Base-by-base conservation (phyloP, 2,329 filamentous ascomycete species). In the Shiraia bambusicola region DNA sequence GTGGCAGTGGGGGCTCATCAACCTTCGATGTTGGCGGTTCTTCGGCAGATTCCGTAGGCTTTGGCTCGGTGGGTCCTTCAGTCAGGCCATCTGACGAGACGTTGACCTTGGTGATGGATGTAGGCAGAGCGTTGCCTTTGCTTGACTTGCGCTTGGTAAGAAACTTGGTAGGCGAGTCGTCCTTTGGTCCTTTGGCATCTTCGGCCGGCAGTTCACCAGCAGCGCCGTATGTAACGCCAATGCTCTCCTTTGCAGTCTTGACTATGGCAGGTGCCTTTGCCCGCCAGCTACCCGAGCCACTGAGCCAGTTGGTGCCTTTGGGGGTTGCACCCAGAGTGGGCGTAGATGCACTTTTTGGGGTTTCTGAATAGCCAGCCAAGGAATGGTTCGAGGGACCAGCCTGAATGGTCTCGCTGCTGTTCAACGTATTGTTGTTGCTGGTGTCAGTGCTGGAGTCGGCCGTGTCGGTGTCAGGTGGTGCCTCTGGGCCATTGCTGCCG, bases 261-360 rank as follows among this genome's bases (percentile, higher is more conserved):
- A 73, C 72, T 7, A 74, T 66, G 1, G 73, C 68, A 9, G 69
- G 68, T 9, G 74, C 71, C 57, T 76, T 77, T 17, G 67, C 63
- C 6, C 67, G 64, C 73, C 72, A 74, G 36, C 70, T 74, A 25
- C 70, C 68, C 6, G 52, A 48, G 28, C 66, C 66, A 32, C 66
- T 63, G 41, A 75, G 72, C 73, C 74, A 76, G 55, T 66, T 72
- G 37, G 50, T 56, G 37, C 59, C 58, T 6, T 50, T 59, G 40
- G 51, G 55, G 42, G 44, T 61, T 25, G 38, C 49, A 47, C 41
- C 52, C 26, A 49, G 32, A 3, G 54, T 46, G 4, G 56, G 45
- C 9, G 52, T 49, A 4, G 52, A 39, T 4, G 57, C 43, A 33
- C 38, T 37, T 32, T 50, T 50, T 12, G 53, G 27, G 6, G 48